Evolutionary conservation across 2,329 filamentous ascomycete genomes (phyloP).

Genomic region (Aureobasidium sp.): DNA sequence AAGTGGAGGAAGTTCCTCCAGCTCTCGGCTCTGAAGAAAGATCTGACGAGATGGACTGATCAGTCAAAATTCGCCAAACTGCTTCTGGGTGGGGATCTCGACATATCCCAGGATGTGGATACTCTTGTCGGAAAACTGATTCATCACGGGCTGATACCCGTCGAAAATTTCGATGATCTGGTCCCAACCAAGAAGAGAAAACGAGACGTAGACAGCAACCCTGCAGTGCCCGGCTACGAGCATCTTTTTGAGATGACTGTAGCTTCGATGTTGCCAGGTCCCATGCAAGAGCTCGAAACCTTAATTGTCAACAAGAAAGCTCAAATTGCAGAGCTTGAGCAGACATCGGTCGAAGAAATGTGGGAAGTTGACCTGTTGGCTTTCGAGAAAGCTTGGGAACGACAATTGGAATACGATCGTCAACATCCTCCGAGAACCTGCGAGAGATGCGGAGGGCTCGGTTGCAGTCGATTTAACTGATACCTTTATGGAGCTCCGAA

Average conservation of each 20-base stretch:
- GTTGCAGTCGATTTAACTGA: not conserved
- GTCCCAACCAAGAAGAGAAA: not conserved
- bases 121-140: constrained; percentile 45
- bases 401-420: not conserved
- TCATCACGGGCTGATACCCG: not conserved
- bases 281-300: constrained; percentile 74
- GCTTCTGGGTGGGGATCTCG: constrained; percentile 78
- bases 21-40: constrained; percentile 86
- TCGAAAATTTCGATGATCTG: not conserved
- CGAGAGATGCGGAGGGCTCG: not conserved
- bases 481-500: too few relatives aligned
- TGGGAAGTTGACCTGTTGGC: constrained; percentile 44
- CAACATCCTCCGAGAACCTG: not conserved
- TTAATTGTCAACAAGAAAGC: constrained; percentile 82
- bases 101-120: constrained; percentile 57
- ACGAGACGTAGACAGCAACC: constrained; percentile 31
- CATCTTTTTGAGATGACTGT: constrained; percentile 95
- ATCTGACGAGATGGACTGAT: constrained; percentile 86
- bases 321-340: constrained; percentile 72
- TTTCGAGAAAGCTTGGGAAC: not conserved
- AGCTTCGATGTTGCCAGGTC: constrained; percentile 53
- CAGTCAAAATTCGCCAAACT: constrained; percentile 88
- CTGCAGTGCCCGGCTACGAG: constrained; percentile 68
- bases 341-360: constrained; percentile 78
- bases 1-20: not conserved